Base-by-base conservation (phyloP, 192 early-diverging fungal species). In the Backusella liffmaniae region DNA sequence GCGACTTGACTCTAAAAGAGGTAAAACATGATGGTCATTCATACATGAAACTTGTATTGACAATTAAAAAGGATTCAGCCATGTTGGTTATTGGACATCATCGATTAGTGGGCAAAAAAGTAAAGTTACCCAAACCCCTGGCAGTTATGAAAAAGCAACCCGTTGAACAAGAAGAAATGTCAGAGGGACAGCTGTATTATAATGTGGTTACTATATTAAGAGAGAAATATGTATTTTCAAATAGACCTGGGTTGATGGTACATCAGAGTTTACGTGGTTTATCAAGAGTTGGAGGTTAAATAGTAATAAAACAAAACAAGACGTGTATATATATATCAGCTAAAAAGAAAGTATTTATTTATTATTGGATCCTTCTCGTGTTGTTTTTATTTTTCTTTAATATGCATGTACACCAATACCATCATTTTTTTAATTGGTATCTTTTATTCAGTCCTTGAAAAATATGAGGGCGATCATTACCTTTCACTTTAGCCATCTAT, bases 221-320 rank as follows among this genome's bases (percentile, higher is more conserved):
- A 39, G 82, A 83, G 68, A 83, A 83, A 35, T 83, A 75, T 56
- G 76, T 83, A 4, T 83, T 83, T 53, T 12, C 37, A 6, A 41
- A 37, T 30, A 67, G 82, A 29, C 82, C 82, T 10, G 65, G 76
- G 12, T 49, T 83, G 32, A 32, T 83, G 3, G 82, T 83, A 23
- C 66, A 79, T 49, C 73, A 83, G 71, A 76, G 68, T 46, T 16
- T 77, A 51, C 72, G 78, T 18, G 82, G 82, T 15, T 37, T 79
- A 39, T 67, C 75, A 13, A 80, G 56, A 66, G 56, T 77, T 37
- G 76, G 76, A 13, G 49, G 68, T 23, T 73, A 62, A 59, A 18
- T 7, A 26, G 39, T 18, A 29, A 26, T 7, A 62, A 29, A 29
- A 62, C 10, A 29, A 62, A 59, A 29, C 10, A 56, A 56, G 32